These are phyloP conservation scores for Trichoderma pleuroti DNA, from an alignment of 2,329 filamentous ascomycete species.

Conservation along the genomic window DNA sequence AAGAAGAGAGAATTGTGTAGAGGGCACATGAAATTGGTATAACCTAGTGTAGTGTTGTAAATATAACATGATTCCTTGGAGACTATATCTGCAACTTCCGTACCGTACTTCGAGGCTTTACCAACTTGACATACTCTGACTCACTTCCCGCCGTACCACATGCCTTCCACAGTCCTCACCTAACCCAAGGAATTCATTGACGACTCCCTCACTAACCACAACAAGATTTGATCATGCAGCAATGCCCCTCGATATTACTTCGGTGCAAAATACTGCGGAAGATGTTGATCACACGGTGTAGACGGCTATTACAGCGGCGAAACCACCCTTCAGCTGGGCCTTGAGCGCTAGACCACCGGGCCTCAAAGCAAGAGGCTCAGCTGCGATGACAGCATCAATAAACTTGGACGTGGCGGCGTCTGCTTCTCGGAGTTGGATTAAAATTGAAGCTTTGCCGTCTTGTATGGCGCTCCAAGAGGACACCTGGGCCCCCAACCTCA, in stretches of 20 bases:
- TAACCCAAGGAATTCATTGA: accelerated
- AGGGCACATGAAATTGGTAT: background rate
- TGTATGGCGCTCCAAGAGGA: background rate
- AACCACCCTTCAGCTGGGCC: background rate
- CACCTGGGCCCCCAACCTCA: background rate
- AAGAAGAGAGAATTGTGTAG: background rate
- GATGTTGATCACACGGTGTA: background rate
- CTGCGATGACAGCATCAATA: background rate
- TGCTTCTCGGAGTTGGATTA: background rate
- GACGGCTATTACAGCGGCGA: background rate
- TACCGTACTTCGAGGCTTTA: background rate
- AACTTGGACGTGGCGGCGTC: background rate
- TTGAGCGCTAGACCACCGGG: background rate
- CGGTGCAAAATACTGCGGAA: background rate
- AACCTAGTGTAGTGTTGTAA: background rate
- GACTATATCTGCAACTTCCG: background rate
- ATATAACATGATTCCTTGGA: background rate
- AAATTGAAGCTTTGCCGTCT: background rate
- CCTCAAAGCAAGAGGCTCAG: background rate
- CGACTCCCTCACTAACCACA: background rate
- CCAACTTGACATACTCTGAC: background rate
- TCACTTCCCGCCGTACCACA: background rate
- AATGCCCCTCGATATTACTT: background rate
- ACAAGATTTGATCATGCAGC: background rate
- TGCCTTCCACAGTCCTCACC: background rate